phyloP scores from a whole-genome alignment of 2,329 filamentous ascomycete species.

The Daldinia eschscholtzii region DNA sequence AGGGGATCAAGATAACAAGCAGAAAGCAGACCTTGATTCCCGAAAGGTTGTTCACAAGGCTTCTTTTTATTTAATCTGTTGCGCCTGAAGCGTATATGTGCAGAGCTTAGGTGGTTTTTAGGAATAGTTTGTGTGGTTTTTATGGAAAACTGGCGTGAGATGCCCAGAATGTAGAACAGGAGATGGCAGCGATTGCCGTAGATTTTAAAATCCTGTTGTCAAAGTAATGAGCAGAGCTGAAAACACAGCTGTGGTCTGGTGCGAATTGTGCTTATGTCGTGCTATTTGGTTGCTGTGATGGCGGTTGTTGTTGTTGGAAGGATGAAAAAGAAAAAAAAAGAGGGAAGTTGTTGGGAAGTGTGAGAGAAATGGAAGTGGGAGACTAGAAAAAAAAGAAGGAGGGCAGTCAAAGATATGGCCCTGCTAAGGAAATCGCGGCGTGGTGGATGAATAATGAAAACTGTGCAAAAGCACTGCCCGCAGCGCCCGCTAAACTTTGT shows the following conservation, averaged over 20 bases:
- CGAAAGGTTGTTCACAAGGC: constrained; percentile 29
- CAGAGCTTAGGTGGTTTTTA: neutral
- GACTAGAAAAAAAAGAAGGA: constrained; percentile 33
- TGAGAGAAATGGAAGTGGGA: constrained; percentile 28
- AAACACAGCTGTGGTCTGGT: constrained; percentile 8
- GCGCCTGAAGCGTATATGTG: constrained; percentile 23
- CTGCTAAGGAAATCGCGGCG: constrained; percentile 25
- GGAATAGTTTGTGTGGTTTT: neutral
- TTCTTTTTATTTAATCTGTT: constrained; percentile 25
- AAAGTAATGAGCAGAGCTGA: constrained; percentile 29
- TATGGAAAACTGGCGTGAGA: constrained; percentile 10
- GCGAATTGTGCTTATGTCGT: constrained; percentile 1
- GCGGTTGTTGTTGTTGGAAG: constrained; percentile 22
- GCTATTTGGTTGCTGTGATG: constrained; percentile 23
- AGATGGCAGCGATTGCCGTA: constrained; percentile 32
- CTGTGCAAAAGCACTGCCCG: constrained; percentile 27
- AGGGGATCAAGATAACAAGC: constrained; percentile 31
- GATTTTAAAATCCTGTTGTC: constrained; percentile 19
- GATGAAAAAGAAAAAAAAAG: constrained; percentile 21
- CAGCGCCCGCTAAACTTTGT: neutral
- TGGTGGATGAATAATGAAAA: constrained; percentile 35
- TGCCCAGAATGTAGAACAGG: constrained; percentile 19
- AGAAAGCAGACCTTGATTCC: constrained; percentile 37
- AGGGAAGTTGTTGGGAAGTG: constrained; percentile 28
- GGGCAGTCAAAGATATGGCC: constrained; percentile 39